These are phyloP conservation scores for Penicillium roqueforti DNA, from an alignment of 495 filamentous ascomycete genomes.

Conservation along the genomic window DNA sequence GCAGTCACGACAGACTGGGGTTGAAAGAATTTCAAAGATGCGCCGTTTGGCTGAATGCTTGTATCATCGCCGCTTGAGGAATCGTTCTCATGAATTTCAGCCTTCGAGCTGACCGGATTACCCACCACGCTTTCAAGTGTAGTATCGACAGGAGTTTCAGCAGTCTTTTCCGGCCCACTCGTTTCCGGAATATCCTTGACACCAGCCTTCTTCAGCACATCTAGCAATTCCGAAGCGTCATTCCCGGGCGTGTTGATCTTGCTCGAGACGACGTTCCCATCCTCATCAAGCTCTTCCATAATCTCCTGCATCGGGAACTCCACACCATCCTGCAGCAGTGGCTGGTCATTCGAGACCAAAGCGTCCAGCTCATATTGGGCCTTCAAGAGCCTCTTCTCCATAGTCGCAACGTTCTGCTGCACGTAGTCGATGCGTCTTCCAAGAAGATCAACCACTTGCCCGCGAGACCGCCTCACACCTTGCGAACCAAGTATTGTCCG, in stretches of 20 bases:
- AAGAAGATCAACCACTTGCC: slow-evolving; percentile 65
- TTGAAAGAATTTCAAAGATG: slow-evolving; percentile 12
- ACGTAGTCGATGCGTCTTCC: slow-evolving; percentile 83
- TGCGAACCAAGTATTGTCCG: slow-evolving; percentile 34
- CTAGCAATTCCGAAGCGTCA: slow-evolving; percentile 55
- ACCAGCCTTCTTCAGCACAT: slow-evolving; percentile 67
- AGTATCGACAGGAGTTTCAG: background rate
- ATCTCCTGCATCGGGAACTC: slow-evolving; percentile 80
- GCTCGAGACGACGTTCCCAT: slow-evolving; percentile 74
- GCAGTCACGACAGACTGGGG: slow-evolving; percentile 21
- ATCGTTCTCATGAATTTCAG: background rate
- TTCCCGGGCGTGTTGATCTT: slow-evolving; percentile 58
- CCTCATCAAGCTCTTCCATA: slow-evolving; percentile 85
- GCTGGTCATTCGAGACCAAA: slow-evolving; percentile 30
- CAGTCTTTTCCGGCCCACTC: slow-evolving; percentile 9
- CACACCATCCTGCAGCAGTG: slow-evolving; percentile 17
- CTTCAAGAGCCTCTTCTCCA: slow-evolving; percentile 63
- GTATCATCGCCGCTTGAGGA: background rate
- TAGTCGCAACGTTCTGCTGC: slow-evolving; percentile 61
- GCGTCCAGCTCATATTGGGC: slow-evolving; percentile 65
- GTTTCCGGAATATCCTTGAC: slow-evolving; percentile 47
- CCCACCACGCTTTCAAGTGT: background rate
- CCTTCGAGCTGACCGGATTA: background rate
- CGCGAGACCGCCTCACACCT: slow-evolving; percentile 39
- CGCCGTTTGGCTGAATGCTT: slow-evolving; percentile 1